Conservation (phyloP, 2,329 filamentous ascomycete genomes). For the Fonsecaea monophora region DNA sequence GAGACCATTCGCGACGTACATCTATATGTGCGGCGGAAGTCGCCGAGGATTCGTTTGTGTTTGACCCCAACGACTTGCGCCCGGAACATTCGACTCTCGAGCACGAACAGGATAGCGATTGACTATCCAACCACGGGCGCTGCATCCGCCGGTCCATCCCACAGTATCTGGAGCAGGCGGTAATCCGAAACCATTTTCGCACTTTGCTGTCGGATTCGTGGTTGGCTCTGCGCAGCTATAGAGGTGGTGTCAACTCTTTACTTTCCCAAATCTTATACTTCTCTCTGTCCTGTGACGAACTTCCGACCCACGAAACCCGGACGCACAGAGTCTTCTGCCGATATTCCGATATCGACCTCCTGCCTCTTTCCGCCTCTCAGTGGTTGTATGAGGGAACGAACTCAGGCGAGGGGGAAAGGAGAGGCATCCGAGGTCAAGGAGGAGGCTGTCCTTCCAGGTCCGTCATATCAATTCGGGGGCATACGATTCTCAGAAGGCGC, state of each 20-base stretch:
- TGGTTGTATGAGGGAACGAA: conserved; percentile 29
- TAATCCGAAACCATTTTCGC: conserved; percentile 12
- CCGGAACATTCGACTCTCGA: conserved; percentile 13
- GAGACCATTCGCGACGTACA: conserved; percentile 9
- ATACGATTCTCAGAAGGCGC: conserved; percentile 4
- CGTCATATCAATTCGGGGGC: conserved; percentile 17
- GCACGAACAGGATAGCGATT: conserved; percentile 1
- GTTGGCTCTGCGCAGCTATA: conserved; percentile 3
- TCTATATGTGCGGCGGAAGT: conserved; percentile 14
- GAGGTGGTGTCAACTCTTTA: conserved; percentile 16
- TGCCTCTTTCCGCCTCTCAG: conserved; percentile 13
- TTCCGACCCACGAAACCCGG: neutral
- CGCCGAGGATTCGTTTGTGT: conserved; percentile 15
- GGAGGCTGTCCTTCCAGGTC: conserved; percentile 12
- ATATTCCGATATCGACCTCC: conserved; percentile 7
- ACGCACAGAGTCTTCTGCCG: neutral
- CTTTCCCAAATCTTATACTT: neutral
- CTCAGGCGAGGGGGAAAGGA: conserved; percentile 22
- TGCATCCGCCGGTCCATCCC: conserved; percentile 3
- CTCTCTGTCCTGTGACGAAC: neutral
- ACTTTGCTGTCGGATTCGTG: conserved; percentile 11
- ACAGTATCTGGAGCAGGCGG: conserved; percentile 15
- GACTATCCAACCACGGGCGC: conserved; percentile 7
- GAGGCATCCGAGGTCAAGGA: conserved; percentile 27
- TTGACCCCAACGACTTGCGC: conserved; percentile 16